Percentiles rank a stretch among this genome's conserved stretches.
Evolutionary conservation across 1,284 basidiomycete species (phyloP).

Genomic region (Psilocybe mexicana): DNA sequence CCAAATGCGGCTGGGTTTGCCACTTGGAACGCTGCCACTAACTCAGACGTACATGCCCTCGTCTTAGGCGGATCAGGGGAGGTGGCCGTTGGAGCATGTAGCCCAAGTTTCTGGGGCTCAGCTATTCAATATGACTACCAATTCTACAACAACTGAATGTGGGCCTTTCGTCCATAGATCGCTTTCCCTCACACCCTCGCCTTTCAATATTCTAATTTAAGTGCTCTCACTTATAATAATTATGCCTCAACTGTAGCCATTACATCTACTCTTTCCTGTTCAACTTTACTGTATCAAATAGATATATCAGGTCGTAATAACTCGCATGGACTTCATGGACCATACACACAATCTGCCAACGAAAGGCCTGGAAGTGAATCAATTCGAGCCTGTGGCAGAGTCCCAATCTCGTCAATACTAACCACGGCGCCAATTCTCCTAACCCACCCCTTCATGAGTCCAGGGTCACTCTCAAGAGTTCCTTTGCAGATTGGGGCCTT

Average conservation of each 20-base stretch:
- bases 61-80: constrained; percentile 56
- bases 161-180: not conserved
- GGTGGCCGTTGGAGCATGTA: constrained; percentile 57
- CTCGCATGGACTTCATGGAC: not conserved
- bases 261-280: not conserved
- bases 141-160: constrained; percentile 48
- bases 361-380: not conserved
- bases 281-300: too few species aligned
- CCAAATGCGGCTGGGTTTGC: constrained; percentile 53
- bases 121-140: constrained; percentile 72
- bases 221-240: not conserved
- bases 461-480: too few species aligned
- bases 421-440: not conserved
- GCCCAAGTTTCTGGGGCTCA: constrained; percentile 64
- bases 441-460: too few species aligned
- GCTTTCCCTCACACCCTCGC: not conserved
- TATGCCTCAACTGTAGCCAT: not conserved
- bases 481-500: too few species aligned
- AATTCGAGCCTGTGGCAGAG: not conserved
- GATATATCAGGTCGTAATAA: not conserved
- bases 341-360: not conserved
- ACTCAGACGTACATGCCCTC: constrained; percentile 50
- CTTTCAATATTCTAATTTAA: not conserved
- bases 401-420: not conserved
- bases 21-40: constrained; percentile 53